Base-by-base conservation (phyloP, 2,329 filamentous ascomycete species). In the Aspergillus sp. region DNA sequence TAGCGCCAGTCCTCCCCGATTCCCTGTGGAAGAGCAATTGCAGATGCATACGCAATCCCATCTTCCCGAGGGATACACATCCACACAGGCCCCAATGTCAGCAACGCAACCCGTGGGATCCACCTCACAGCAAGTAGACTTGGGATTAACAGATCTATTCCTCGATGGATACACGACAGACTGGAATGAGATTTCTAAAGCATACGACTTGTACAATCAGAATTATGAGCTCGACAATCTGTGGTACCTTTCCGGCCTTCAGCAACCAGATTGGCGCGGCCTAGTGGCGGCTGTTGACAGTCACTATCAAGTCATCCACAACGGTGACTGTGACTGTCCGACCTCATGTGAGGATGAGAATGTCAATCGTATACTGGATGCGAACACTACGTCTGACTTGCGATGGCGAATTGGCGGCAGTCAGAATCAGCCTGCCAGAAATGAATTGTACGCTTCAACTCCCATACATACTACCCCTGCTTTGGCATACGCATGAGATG, bases 231-330 rank as follows among this genome's bases (percentile, higher is more conserved):
- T 79, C n/a, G 76, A 78, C 60, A 77, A 73, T 46, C 61, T 79
- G 5, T 77, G 75, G 69, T 71, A 73, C 11, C 67, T 79, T 10
- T 79, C 76, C 4, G 77, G 77, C 36, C 68, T 79, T 6, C 71
- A 75, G 54, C 74, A 77, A 46, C 71, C 73, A 3, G 75, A 78
- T 54, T 79, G 76, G 75, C 74, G 75, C 45, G 76, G 76, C 1
- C 52, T 79, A 6, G 75, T 79, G n/a, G 77, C 77, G 26, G 76
- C 77, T 12, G 69, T 79, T n/a, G 77, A 79, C 62, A 77, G 74
- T 54, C 77, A 79, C 64, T 78, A 76, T 53, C 72, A 77, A 22
- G 64, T 77, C 32, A 42, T 74, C n/a, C 77, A 79, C 61, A 61
- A 73, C 46, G 76, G 75, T 6, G 63, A 70, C 39, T 71, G 65